phyloP scores from a whole-genome alignment of 495 filamentous ascomycete genomes.

The Penicillium manginii region DNA sequence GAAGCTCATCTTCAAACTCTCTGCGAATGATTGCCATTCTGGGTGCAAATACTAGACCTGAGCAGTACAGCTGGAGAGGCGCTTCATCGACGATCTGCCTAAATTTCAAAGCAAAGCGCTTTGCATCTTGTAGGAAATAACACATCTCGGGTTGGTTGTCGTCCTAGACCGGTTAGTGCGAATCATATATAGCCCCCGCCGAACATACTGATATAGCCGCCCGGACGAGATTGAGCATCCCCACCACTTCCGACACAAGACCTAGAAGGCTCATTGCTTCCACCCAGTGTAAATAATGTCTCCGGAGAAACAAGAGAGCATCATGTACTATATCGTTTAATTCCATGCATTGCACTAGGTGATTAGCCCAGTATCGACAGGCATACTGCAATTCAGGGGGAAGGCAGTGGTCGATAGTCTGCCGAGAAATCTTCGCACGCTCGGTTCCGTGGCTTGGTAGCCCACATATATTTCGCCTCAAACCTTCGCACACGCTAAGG shows the following conservation, averaged over 20 bases:
- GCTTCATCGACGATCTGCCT: slow-evolving; percentile 34
- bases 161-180: not conserved
- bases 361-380: slow-evolving; percentile 43
- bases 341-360: not conserved
- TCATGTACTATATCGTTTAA: not conserved
- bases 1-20: slow-evolving; percentile 8
- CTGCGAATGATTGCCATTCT: slow-evolving; percentile 28
- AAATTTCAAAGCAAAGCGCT: slow-evolving; percentile 35
- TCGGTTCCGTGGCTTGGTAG: slow-evolving; percentile 19
- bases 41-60: slow-evolving; percentile 41
- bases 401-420: slow-evolving; percentile 26
- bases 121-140: slow-evolving; percentile 36
- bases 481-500: slow-evolving; percentile 33
- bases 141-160: not conserved
- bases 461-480: slow-evolving; percentile 45
- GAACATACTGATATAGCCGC: not conserved
- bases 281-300: slow-evolving; percentile 4
- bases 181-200: not conserved
- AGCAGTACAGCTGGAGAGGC: slow-evolving; percentile 3
- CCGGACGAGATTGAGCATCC: slow-evolving; percentile 9
- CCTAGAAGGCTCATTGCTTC: slow-evolving; percentile 35
- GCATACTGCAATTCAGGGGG: slow-evolving; percentile 39
- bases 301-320: not conserved
- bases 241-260: slow-evolving; percentile 24
- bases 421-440: slow-evolving; percentile 23